phyloP scores from a whole-genome alignment of 305 asterid genomes.

The Fraxinus paxiana region DNA sequence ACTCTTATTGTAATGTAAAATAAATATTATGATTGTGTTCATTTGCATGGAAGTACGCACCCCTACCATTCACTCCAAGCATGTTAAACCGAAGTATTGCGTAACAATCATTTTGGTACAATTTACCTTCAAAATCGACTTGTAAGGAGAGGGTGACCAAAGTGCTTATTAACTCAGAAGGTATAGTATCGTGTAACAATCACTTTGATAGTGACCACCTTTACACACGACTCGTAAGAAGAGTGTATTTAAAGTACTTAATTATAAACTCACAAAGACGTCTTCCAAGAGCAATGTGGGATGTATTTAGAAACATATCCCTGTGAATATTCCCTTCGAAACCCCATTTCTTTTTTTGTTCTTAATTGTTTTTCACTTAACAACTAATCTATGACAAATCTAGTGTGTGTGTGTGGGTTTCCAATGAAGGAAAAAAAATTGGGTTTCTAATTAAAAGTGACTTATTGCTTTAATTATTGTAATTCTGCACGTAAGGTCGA shows the following conservation, averaged over 20 bases:
- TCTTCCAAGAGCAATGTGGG: no score
- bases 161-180: no score
- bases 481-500: no score
- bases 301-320: no score
- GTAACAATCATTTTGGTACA: background rate
- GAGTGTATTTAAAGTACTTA: background rate
- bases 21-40: slow-evolving; percentile 25
- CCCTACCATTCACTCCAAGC: background rate
- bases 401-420: background rate
- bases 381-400: background rate
- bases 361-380: background rate
- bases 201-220: background rate
- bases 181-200: background rate
- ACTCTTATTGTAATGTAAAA: background rate
- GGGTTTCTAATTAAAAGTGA: no score
- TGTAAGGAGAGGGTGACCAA: background rate
- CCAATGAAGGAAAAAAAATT: background rate
- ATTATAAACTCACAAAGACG: background rate
- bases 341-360: background rate
- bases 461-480: no score
- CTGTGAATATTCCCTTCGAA: background rate
- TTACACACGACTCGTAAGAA: no score
- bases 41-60: slow-evolving; percentile 18
- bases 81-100: background rate
- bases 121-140: background rate